A percentile compares a stretch with the other conserved stretches of the same genome.
These are phyloP conservation scores for Suillus occidentalis DNA, from an alignment of 768 basidiomycete species.

Conservation along the genomic window DNA sequence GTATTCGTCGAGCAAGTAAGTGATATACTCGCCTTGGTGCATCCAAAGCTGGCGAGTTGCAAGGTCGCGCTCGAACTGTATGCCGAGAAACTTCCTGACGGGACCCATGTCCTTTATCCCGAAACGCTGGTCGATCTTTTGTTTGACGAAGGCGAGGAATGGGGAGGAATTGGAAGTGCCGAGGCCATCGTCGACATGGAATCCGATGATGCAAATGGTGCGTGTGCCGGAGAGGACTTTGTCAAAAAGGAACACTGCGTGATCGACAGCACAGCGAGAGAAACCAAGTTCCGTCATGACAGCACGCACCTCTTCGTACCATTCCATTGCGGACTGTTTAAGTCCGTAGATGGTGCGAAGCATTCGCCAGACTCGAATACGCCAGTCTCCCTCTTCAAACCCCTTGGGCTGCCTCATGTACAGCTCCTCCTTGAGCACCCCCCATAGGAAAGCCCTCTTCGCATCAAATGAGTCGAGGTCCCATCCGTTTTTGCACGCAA, in stretches of 20 bases:
- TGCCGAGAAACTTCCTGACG: neutral
- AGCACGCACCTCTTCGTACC: neutral
- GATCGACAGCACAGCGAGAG: neutral
- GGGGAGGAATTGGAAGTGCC: neutral
- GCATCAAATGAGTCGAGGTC: neutral
- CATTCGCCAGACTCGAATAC: no score
- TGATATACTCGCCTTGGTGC: neutral
- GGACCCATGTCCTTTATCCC: neutral
- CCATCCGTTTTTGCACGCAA: neutral
- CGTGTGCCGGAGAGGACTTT: no score
- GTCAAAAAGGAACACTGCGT: neutral
- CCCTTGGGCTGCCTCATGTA: neutral
- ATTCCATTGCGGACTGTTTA: neutral
- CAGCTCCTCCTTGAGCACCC: neutral
- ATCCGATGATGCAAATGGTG: neutral
- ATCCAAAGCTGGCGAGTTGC: neutral
- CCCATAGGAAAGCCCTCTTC: neutral
- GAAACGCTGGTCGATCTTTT: accelerated
- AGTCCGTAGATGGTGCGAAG: neutral
- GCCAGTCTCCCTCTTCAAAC: neutral
- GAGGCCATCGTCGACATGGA: neutral
- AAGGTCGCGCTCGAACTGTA: neutral
- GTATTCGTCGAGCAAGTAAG: no score
- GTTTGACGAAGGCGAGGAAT: neutral
- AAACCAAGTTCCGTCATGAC: neutral